phyloP scores from a whole-genome alignment of 768 basidiomycete genomes.

The Mycena metata region DNA sequence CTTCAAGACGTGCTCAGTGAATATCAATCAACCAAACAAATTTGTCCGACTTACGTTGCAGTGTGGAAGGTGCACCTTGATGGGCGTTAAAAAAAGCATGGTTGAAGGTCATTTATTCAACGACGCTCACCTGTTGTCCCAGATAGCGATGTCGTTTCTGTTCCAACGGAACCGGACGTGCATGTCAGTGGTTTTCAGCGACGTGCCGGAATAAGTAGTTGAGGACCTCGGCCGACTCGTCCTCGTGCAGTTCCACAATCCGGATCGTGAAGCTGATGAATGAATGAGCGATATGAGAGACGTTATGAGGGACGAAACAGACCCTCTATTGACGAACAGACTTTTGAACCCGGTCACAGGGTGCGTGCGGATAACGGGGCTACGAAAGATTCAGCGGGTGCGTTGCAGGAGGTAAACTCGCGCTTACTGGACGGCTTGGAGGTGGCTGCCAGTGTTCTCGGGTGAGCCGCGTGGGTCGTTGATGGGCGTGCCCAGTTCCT shows the following conservation, averaged over 20 bases:
- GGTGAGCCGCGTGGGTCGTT: slow-evolving; percentile 65
- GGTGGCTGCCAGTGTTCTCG: slow-evolving; percentile 61
- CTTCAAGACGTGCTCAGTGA: slow-evolving; percentile 36
- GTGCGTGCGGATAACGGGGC: slow-evolving; percentile 67
- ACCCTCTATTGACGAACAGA: slow-evolving; percentile 68
- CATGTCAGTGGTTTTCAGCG: slow-evolving; percentile 70
- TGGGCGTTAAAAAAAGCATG: background rate
- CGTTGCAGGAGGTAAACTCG: background rate
- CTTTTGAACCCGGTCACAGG: slow-evolving; percentile 73
- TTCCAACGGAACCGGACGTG: slow-evolving; percentile 67
- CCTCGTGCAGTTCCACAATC: slow-evolving; percentile 65
- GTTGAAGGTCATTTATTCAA: background rate
- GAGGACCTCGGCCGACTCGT: slow-evolving; percentile 66
- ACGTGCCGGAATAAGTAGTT: slow-evolving; percentile 64
- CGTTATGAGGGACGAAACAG: slow-evolving; percentile 20
- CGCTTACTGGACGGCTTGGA: slow-evolving; percentile 65
- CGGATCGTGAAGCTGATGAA: slow-evolving; percentile 65
- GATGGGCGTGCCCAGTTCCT: slow-evolving; percentile 46
- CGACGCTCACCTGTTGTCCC: slow-evolving; percentile 63
- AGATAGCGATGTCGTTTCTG: slow-evolving; percentile 68
- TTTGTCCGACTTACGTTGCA: slow-evolving; percentile 50
- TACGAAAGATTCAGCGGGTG: slow-evolving; percentile 27
- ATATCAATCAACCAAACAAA: background rate
- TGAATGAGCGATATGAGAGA: background rate
- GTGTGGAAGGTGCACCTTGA: slow-evolving; percentile 59